Percentiles rank a stretch among this genome's conserved stretches.
These are phyloP conservation scores for Silene noctiflora DNA, from an alignment of 179 eudicot genomes.

Conservation along the genomic window DNA sequence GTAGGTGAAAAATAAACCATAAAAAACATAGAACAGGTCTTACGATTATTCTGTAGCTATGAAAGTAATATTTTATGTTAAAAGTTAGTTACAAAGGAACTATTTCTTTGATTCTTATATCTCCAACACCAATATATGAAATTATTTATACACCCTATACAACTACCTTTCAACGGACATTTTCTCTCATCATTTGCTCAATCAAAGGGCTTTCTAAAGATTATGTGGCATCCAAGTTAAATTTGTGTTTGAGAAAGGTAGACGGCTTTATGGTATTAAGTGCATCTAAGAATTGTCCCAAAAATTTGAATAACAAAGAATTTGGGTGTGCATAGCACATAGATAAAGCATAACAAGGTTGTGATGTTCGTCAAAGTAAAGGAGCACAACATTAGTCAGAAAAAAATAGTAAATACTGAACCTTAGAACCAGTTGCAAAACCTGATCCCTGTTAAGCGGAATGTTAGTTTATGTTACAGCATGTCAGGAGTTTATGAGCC, in stretches of 20 bases:
- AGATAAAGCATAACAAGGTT: not conserved
- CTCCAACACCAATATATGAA: not conserved
- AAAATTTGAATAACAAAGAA: not conserved
- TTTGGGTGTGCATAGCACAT: not conserved
- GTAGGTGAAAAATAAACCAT: too few relatives aligned
- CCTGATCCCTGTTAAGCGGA: constrained; percentile 72
- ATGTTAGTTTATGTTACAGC: constrained; percentile 46
- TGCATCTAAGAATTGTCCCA: not conserved
- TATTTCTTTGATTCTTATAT: too few relatives aligned
- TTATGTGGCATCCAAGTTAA: not conserved
- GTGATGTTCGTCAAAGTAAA: not conserved
- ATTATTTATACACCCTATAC: not conserved
- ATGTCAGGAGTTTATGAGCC: constrained; percentile 65
- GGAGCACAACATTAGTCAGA: not conserved
- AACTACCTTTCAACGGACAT: not conserved
- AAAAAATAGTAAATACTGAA: too few relatives aligned
- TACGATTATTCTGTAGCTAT: too few relatives aligned
- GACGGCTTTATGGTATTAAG: not conserved
- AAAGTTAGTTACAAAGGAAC: not conserved
- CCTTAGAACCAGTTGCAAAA: constrained; percentile 48
- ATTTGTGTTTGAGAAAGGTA: not conserved
- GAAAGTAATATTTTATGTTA: too few relatives aligned
- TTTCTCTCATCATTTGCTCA: not conserved
- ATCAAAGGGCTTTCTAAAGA: not conserved
- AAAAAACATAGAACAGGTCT: too few relatives aligned